Conservation (phyloP, 306 rosid genomes). For the Quercus variabilis region DNA sequence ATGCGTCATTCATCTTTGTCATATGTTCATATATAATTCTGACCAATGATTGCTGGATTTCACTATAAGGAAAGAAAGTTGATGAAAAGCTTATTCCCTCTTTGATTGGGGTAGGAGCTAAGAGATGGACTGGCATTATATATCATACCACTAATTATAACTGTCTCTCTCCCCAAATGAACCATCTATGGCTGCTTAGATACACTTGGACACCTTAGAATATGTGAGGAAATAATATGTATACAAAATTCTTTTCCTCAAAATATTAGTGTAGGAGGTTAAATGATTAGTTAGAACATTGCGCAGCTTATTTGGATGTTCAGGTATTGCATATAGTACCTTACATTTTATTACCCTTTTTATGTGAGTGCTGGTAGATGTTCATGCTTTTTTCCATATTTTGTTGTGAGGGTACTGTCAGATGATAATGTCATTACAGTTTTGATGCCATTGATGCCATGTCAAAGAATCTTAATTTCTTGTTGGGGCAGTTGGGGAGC, state of each 20-base stretch:
- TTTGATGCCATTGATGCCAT: too few relatives aligned
- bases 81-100: background rate
- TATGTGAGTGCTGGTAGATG: background rate
- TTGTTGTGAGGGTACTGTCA: background rate
- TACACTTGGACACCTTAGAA: too few relatives aligned
- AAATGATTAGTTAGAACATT: background rate
- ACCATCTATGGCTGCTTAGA: background rate
- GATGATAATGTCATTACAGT: background rate
- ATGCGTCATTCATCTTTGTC: conserved; percentile 16
- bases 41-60: conserved; percentile 3
- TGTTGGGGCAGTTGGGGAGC: background rate
- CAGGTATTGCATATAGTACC: background rate
- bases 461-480: background rate
- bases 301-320: background rate
- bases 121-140: background rate
- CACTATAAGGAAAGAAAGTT: background rate
- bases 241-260: background rate
- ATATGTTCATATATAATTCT: background rate
- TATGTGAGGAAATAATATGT: background rate
- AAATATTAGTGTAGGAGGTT: background rate
- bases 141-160: background rate
- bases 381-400: background rate
- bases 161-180: background rate
- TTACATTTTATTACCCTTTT: background rate
- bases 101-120: background rate